Conservation (phyloP, 495 filamentous ascomycete genomes). For the Penicillium taxi region DNA sequence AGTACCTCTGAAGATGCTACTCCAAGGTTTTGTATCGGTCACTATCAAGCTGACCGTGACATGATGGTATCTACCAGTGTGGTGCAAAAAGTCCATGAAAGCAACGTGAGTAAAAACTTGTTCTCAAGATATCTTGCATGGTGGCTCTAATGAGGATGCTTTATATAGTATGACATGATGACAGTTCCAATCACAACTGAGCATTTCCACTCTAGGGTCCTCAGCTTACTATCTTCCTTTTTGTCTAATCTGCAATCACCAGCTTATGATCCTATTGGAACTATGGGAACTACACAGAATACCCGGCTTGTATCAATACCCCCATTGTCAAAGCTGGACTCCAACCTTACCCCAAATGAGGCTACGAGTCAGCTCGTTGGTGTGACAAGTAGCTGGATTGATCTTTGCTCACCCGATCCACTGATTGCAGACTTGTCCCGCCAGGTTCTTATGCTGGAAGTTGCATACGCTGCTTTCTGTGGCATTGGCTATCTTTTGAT, state of each 20-base stretch:
- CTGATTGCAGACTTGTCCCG: conserved; percentile 72
- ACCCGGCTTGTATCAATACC: conserved; percentile 51
- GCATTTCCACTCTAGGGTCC: conserved; percentile 70
- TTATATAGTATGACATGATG: conserved; percentile 77
- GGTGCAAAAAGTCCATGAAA: conserved; percentile 59
- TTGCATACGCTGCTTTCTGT: conserved; percentile 91
- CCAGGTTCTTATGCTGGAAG: conserved; percentile 81
- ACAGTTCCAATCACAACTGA: conserved; percentile 81
- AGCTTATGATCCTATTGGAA: conserved; percentile 26
- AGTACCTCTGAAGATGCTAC: conserved; percentile 45
- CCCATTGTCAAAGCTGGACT: conserved; percentile 65
- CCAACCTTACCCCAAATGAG: conserved; percentile 61
- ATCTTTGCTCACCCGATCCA: conserved; percentile 76
- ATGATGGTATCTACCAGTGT: conserved; percentile 54
- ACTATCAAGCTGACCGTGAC: conserved; percentile 65
- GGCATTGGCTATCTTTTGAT: conserved; percentile 77
- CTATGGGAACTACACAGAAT: conserved; percentile 30
- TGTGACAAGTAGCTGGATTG: conserved; percentile 80
- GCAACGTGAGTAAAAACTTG: conserved; percentile 29
- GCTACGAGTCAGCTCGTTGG: conserved; percentile 63
- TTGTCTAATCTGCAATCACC: conserved; percentile 33
- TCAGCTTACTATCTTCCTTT: conserved; percentile 52
- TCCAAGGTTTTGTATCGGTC: conserved; percentile 70
- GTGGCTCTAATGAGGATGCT: conserved; percentile 8
- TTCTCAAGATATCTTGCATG: not conserved